Conservation (phyloP, 495 filamentous ascomycete species). For the Aspergillus steynii region DNA sequence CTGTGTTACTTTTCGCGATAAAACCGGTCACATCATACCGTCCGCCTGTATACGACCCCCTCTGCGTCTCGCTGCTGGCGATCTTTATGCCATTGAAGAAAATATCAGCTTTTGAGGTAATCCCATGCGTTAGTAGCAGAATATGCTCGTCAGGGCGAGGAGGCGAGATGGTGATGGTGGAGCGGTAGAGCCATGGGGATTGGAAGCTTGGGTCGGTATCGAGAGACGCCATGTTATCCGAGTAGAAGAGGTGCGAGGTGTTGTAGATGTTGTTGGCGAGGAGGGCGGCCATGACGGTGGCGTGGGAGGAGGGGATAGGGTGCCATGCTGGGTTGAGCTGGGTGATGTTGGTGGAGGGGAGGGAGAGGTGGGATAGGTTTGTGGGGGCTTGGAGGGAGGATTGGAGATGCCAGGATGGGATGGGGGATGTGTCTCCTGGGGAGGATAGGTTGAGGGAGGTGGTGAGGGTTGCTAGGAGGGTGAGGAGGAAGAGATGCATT, state of each 20-base stretch:
- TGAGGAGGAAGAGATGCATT: too few relatives aligned
- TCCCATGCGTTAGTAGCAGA: conserved; percentile 57
- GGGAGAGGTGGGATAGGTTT: conserved; percentile 45
- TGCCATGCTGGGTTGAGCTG: conserved; percentile 50
- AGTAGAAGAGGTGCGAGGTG: conserved; percentile 58
- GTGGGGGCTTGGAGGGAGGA: conserved; percentile 39
- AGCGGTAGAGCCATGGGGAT: conserved; percentile 62
- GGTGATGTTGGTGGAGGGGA: conserved; percentile 36
- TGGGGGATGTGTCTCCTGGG: conserved; percentile 33
- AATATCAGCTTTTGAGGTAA: conserved; percentile 62
- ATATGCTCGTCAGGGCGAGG: conserved; percentile 44
- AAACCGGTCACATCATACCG: conserved; percentile 55
- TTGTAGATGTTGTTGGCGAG: conserved; percentile 54
- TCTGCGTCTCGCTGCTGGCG: conserved; percentile 47
- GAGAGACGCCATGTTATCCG: conserved; percentile 46
- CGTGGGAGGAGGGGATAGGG: conserved; percentile 43
- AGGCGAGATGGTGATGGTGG: conserved; percentile 47
- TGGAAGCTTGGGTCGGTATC: conserved; percentile 45
- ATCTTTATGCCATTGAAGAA: conserved; percentile 59
- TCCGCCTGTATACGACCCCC: conserved; percentile 58
- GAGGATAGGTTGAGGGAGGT: not conserved
- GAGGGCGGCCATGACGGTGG: conserved; percentile 60
- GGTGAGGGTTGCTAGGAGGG: not conserved
- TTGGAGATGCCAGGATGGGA: conserved; percentile 59
- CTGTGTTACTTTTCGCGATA: not conserved